phyloP scores from a whole-genome alignment of 169 alveolate species.

The Plasmodium cynomolgi region DNA sequence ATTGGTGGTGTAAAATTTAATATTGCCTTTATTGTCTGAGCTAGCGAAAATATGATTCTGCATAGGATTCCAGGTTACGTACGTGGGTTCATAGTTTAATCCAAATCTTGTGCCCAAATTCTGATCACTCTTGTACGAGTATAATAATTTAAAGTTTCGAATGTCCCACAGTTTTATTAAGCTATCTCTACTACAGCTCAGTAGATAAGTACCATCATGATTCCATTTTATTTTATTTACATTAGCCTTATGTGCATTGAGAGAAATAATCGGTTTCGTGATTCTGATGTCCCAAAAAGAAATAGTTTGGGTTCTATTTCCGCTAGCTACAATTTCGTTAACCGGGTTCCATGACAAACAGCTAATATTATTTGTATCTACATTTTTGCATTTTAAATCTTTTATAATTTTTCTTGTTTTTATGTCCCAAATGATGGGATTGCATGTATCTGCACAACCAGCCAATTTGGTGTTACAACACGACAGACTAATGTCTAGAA shows the following conservation, averaged over 20 bases:
- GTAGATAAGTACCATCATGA: constrained; percentile 76
- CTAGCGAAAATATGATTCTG: constrained; percentile 86
- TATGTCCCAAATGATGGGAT: constrained; percentile 87
- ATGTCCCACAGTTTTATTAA: constrained; percentile 89
- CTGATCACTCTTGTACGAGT: constrained; percentile 74
- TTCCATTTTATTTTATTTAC: constrained; percentile 84
- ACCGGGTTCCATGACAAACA: constrained; percentile 91
- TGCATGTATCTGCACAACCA: constrained; percentile 86
- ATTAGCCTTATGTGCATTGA: constrained; percentile 89
- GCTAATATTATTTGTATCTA: constrained; percentile 83
- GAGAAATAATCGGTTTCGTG: constrained; percentile 84
- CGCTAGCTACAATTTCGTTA: constrained; percentile 87
- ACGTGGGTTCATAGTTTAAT: constrained; percentile 78
- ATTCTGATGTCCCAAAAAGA: constrained; percentile 89
- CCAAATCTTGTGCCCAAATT: constrained; percentile 18
- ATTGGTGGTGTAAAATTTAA: constrained; percentile 81
- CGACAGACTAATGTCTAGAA: constrained; percentile 82
- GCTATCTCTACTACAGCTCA: constrained; percentile 85
- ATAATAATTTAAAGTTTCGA: constrained; percentile 79
- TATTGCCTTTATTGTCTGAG: constrained; percentile 84
- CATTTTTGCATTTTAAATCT: constrained; percentile 77
- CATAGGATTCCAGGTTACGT: constrained; percentile 87
- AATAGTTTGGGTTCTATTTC: constrained; percentile 87
- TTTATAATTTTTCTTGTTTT: constrained; percentile 78
- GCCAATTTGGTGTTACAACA: constrained; percentile 82